Percentiles rank a stretch among this genome's conserved stretches.
phyloP scores from a whole-genome alignment of 164 flowering plant genomes.

The Pachysandra terminalis region DNA sequence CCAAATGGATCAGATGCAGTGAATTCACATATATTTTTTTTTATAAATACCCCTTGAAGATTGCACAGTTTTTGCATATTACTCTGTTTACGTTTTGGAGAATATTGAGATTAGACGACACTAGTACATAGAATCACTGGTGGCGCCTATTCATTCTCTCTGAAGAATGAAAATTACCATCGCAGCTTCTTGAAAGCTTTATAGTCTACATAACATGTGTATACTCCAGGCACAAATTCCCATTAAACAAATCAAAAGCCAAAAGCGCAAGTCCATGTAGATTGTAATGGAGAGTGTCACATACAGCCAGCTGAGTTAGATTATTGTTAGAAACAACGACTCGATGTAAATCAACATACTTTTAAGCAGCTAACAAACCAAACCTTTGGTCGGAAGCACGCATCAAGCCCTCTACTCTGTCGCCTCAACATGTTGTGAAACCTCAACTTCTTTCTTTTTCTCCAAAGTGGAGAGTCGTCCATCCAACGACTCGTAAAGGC shows the following conservation, averaged over 20 bases:
- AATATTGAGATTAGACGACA: no score
- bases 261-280: background rate
- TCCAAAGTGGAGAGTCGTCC: conserved; percentile 39
- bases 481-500: conserved; percentile 46
- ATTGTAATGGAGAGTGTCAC: background rate
- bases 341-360: no score
- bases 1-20: no score
- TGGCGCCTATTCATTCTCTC: no score
- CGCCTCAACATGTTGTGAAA: conserved; percentile 30
- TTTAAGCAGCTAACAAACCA: background rate
- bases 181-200: no score
- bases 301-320: background rate
- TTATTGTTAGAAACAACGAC: background rate
- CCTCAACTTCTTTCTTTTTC: conserved; percentile 33
- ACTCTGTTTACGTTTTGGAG: no score
- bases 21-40: no score
- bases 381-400: background rate
- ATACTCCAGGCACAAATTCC: background rate
- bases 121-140: no score
- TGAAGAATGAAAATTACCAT: background rate
- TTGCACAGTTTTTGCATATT: no score
- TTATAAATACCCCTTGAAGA: no score
- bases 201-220: no score
- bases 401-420: conserved; percentile 22
- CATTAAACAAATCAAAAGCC: background rate